These are phyloP conservation scores for Sugiyamaella castrensis DNA, from an alignment of 1,139 yeast genomes.

Conservation along the genomic window DNA sequence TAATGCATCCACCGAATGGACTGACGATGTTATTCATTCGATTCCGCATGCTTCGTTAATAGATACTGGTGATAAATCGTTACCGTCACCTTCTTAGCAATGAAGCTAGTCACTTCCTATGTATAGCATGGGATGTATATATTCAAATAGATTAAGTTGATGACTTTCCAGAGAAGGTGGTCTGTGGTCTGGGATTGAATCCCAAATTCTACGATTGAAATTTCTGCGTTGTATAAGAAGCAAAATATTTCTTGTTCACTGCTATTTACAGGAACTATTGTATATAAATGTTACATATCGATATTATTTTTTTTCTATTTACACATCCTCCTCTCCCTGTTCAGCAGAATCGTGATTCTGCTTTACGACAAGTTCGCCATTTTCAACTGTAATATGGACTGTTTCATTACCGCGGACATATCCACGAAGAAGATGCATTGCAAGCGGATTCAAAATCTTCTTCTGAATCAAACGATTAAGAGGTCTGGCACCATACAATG, in stretches of 20 bases:
- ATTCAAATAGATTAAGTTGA: too few species aligned
- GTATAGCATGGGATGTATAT: too few species aligned
- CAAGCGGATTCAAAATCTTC: conserved; percentile 79
- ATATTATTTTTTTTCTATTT: not conserved
- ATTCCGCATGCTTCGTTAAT: conserved; percentile 34
- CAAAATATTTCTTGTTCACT: too few species aligned
- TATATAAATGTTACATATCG: too few species aligned
- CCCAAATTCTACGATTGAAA: too few species aligned
- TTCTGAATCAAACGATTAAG: conserved; percentile 85
- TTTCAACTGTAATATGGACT: conserved; percentile 47
- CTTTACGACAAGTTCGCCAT: conserved; percentile 41
- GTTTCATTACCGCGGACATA: conserved; percentile 68
- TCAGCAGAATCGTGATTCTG: conserved; percentile 47
- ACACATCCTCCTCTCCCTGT: conserved; percentile 13
- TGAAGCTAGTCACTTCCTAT: too few species aligned
- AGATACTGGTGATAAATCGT: conserved; percentile 22
- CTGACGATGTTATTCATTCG: conserved; percentile 28
- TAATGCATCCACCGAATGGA: conserved; percentile 24
- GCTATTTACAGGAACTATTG: too few species aligned
- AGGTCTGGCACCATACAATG: conserved; percentile 93
- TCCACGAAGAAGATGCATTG: conserved; percentile 74
- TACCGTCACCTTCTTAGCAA: conserved; percentile 14
- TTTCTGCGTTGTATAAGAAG: too few species aligned
- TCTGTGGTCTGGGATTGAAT: too few species aligned
- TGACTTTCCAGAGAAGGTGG: too few species aligned